These are phyloP conservation scores for Aspergillus brunneoviolaceus DNA, from an alignment of 2,329 filamentous ascomycete genomes.

Conservation along the genomic window DNA sequence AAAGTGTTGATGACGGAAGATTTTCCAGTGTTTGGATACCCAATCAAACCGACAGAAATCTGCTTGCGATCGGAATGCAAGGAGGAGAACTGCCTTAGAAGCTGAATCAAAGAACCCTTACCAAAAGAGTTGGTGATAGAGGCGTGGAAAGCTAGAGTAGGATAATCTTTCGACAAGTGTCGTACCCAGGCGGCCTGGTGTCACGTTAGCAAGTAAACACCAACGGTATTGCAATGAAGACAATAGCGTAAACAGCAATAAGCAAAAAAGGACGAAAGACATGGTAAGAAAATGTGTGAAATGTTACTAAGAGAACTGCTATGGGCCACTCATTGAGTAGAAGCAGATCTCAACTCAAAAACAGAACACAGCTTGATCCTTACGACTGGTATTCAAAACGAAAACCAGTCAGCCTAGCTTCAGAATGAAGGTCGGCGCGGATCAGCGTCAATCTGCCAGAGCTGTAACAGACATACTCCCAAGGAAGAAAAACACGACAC, in stretches of 20 bases:
- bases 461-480: constrained; percentile 96
- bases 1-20: constrained; percentile 97
- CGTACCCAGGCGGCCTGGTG: constrained; percentile 88
- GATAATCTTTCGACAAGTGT: constrained; percentile 81
- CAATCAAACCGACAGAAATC: constrained; percentile 85
- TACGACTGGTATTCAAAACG: constrained; percentile 87
- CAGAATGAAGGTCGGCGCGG: constrained; percentile 66
- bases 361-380: constrained; percentile 77
- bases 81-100: constrained; percentile 88
- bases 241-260: constrained; percentile 26
- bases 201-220: constrained; percentile 32
- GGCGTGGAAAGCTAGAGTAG: constrained; percentile 91
- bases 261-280: constrained; percentile 30
- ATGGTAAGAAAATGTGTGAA: constrained; percentile 67
- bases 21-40: constrained; percentile 93
- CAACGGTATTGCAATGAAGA: constrained; percentile 10
- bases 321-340: constrained; percentile 61
- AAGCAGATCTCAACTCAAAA: constrained; percentile 93
- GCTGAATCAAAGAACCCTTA: constrained; percentile 88
- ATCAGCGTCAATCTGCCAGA: constrained; percentile 89
- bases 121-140: constrained; percentile 95
- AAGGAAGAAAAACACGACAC: constrained; percentile 57
- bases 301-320: constrained; percentile 98
- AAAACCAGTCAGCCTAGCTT: constrained; percentile 68
- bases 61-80: constrained; percentile 91